Evolutionary conservation across 169 alveolate species (phyloP).

Genomic region (Perkinsus olseni): DNA sequence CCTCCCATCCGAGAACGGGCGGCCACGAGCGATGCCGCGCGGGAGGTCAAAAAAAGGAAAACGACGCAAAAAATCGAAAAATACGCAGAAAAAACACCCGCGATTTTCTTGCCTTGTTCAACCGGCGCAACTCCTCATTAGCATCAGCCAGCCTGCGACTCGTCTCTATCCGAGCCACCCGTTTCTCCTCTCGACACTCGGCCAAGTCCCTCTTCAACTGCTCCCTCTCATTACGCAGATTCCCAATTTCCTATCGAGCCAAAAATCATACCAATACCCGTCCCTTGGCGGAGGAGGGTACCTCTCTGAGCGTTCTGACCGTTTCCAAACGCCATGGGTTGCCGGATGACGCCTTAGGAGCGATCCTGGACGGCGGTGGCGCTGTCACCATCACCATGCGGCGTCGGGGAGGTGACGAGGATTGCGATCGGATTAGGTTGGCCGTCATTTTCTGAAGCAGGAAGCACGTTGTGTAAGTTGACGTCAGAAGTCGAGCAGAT

Average conservation of each 20-base stretch:
- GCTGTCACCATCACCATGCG: background rate
- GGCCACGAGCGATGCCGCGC: no score
- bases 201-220: background rate
- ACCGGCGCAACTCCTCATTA: background rate
- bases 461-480: background rate
- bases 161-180: background rate
- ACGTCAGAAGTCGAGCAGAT: background rate
- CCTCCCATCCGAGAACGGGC: no score
- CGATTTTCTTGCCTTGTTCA: background rate
- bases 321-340: background rate
- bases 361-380: background rate
- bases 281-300: background rate
- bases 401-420: background rate
- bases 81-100: no score
- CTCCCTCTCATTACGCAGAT: background rate
- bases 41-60: no score
- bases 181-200: background rate
- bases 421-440: background rate
- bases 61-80: no score
- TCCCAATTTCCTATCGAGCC: background rate
- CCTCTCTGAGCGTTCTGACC: background rate
- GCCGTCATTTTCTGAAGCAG: background rate
- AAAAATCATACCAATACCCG: background rate
- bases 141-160: background rate
- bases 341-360: background rate